Base-by-base conservation (phyloP, 2,329 filamentous ascomycete species). In the Xylaria sp. region DNA sequence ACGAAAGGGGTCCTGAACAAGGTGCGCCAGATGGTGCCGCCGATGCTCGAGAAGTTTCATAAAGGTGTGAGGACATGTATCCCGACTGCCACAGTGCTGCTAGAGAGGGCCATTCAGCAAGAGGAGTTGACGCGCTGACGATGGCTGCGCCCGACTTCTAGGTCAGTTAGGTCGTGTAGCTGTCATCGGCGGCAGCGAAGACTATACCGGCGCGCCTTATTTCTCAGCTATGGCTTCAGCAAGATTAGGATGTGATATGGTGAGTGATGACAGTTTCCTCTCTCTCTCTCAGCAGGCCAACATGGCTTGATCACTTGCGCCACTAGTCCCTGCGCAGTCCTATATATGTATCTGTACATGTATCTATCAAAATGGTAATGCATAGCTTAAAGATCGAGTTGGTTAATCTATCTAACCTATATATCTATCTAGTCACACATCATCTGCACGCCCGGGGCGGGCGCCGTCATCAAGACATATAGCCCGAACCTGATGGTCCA, bases 401-500 rank as follows among this genome's bases (percentile, higher is more conserved):
- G 1, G 25, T 32, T 53, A 18, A 53, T 18, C 3, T n/a, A 1
- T 29, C 21, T 63, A 93, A 53, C 16, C 3, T n/a, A 1, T 29
- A n/a, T 63, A 93, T 59, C 13, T 35, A 27, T 63, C 35, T 63
- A 93, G 93, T 93, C 91, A 72, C 95, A 98, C 82, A 92, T 99
- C 71, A 97, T 99, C 78, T 99, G 96, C 84, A 97, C 97, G 69
- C 93, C 93, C 10, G 91, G 88, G 63, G 96, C 96, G 2, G 93
- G 87, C 55, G 86, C 89, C 76, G 94, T 98, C 44, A 97, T 99
- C 82, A 99, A 99, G 84, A 93, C 93, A 3, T 99, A 98, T 84
- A 98, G 94, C 23, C 96, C 96, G 2, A 98, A 98, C 79, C 86
- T 99, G 32, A 99, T 99, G 95, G 96, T 99, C 12, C 96, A 98